Percentiles rank a stretch among this genome's conserved stretches.
Conservation (phyloP, 352 stramenopile genomes). For the Thraustochytrium striatum region DNA sequence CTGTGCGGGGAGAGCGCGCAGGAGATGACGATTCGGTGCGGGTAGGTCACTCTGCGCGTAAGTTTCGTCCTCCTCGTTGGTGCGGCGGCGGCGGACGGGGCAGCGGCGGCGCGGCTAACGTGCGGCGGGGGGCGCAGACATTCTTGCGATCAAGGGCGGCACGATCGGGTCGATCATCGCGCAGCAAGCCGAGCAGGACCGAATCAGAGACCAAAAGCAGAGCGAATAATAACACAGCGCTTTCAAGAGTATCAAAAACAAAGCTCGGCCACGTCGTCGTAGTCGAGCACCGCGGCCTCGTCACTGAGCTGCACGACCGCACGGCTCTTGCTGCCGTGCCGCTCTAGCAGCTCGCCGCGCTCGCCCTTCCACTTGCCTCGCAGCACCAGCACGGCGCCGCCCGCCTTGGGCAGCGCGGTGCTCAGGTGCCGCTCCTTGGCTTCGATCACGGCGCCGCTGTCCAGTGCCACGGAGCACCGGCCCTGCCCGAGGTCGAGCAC, state of each 20-base stretch:
- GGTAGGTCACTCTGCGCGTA: constrained; percentile 25
- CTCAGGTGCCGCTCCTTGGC: background rate
- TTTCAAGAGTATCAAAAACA: too few species aligned
- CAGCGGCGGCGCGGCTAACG: too few species aligned
- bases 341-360: background rate
- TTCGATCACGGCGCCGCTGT: background rate
- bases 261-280: constrained; percentile 23
- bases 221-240: too few species aligned
- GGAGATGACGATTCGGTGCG: constrained; percentile 16
- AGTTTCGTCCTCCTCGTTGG: too few species aligned
- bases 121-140: constrained; percentile 14
- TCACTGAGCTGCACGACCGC: background rate
- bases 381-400: background rate
- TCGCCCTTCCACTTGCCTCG: background rate
- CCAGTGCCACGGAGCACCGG: background rate
- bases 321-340: background rate
- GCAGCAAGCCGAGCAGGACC: constrained; percentile 15
- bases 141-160: constrained; percentile 37
- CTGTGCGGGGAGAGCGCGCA: constrained; percentile 5
- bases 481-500: background rate
- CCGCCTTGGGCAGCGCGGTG: constrained; percentile 27
- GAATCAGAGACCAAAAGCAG: too few species aligned
- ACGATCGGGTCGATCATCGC: constrained; percentile 7
- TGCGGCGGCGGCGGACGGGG: too few species aligned
- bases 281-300: background rate